Conservation (phyloP, 1,139 yeast species). For the Pichia sp. region DNA sequence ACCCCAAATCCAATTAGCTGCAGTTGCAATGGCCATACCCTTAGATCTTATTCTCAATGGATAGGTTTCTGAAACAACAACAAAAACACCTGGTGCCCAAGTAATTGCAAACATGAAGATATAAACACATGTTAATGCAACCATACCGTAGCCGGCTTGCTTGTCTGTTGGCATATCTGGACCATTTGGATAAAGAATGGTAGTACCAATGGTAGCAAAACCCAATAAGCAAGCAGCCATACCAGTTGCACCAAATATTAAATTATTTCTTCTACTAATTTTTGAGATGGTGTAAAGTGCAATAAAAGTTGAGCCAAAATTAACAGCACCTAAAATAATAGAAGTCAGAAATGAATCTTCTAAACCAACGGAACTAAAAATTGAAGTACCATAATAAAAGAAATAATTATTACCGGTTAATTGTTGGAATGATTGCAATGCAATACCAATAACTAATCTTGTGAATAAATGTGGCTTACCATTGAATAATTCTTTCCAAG, state of each 20-base stretch:
- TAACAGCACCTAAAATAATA: constrained; percentile 69
- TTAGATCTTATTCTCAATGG: constrained; percentile 74
- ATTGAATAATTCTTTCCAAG: constrained; percentile 57
- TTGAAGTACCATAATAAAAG: constrained; percentile 74
- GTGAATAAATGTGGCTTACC: constrained; percentile 61
- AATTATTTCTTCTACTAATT: constrained; percentile 61
- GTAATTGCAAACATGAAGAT: constrained; percentile 78
- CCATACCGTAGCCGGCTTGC: constrained; percentile 65
- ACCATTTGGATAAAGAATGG: constrained; percentile 53
- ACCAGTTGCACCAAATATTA: constrained; percentile 54
- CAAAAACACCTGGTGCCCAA: constrained; percentile 85
- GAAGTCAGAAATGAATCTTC: constrained; percentile 68
- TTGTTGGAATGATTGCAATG: constrained; percentile 67
- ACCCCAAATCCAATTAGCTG: constrained; percentile 76
- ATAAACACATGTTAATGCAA: constrained; percentile 68
- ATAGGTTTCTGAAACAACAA: constrained; percentile 70
- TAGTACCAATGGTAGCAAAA: constrained; percentile 63
- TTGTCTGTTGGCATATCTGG: constrained; percentile 29
- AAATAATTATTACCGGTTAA: constrained; percentile 76
- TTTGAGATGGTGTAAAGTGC: constrained; percentile 61
- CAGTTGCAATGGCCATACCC: constrained; percentile 69
- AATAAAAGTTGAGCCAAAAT: constrained; percentile 65
- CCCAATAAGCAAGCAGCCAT: constrained; percentile 62
- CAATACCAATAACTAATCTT: constrained; percentile 58
- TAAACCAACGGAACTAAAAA: constrained; percentile 70